Base-by-base conservation (phyloP, 2,329 filamentous ascomycete genomes). In the Hymenotorrendiella dingleyae region DNA sequence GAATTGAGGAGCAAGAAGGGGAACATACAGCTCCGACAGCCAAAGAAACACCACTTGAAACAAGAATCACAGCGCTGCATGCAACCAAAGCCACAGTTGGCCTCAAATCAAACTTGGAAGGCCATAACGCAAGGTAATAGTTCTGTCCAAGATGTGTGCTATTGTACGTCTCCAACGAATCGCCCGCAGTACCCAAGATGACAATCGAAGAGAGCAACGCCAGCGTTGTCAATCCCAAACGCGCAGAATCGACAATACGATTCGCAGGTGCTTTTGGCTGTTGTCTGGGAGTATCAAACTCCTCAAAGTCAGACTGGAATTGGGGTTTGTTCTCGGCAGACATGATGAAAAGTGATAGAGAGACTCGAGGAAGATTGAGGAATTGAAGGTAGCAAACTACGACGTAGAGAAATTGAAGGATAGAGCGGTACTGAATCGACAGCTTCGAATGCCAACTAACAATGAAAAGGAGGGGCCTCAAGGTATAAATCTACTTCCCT, bases 111-210 rank as follows among this genome's bases (percentile, higher is more conserved):
- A 82, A 76, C 22, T 71, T 61, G 11, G 66, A 61, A 0, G 78
- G 78, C 78, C 78, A 82, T 36, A 82, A 56, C 1, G 76, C 66
- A 14, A 81, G 66, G 17, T 72, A 54, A 53, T 67, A 74, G 34
- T 70, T 66, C n/a, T 67, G 63, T 14, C 58, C 56, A 1, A 71
- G 54, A 12, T 72, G 67, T 2, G 78, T 82, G 21, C 63, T 62
- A 50, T 76, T 67, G 62, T 79, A 82, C 27, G 76, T 71, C 22
- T 67, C 60, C 30, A 81, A 61, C 5, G 73, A 67, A 56, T 80
- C 68, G 50, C 67, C 73, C 3, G 76, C 69, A 9, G 78, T 67
- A 20, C 71, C 76, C 6, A 82, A 62, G 39, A 77, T 67, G 14
- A 67, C 69, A 50, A 80, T 55, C 43, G 71, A 70, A 40, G 70